Percentiles rank a stretch among this genome's conserved stretches.
Conservation (phyloP, 352 stramenopile species). For the Pelagophyceae sp. region DNA sequence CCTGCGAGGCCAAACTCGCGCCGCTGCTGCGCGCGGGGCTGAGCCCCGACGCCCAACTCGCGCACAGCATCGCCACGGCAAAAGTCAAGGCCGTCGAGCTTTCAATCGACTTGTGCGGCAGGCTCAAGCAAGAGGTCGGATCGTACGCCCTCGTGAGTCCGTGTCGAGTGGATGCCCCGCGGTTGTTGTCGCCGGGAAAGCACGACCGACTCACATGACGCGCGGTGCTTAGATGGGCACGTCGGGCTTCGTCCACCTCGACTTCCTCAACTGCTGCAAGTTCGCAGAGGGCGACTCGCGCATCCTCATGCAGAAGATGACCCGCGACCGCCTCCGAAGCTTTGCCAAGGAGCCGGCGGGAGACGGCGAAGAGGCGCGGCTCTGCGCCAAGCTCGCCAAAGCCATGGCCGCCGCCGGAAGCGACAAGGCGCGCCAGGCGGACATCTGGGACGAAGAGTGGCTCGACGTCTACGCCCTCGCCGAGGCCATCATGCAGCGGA, state of each 20-base stretch:
- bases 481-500: constrained; percentile 26
- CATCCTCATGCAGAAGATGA: constrained; percentile 39
- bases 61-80: constrained; percentile 35
- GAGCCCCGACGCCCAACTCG: constrained; percentile 28
- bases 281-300: constrained; percentile 40
- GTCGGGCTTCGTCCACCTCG: constrained; percentile 34
- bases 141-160: constrained; percentile 38
- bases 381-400: constrained; percentile 21
- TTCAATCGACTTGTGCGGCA: constrained; percentile 32
- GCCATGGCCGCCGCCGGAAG: constrained; percentile 22
- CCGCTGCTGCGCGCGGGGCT: constrained; percentile 19
- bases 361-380: constrained; percentile 22
- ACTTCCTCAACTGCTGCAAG: constrained; percentile 39
- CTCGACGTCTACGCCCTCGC: constrained; percentile 30
- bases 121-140: constrained; percentile 38
- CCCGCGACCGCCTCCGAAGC: constrained; percentile 32
- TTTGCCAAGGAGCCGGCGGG: constrained; percentile 22
- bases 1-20: constrained; percentile 27
- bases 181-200: no score
- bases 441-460: constrained; percentile 35
- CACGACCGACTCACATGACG: no score
- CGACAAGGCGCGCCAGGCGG: constrained; percentile 4
- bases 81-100: constrained; percentile 36
- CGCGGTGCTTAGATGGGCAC: no score
- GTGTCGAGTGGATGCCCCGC: no score